A percentile compares a stretch with the other conserved stretches of the same genome.
Evolutionary conservation across 192 early-diverging fungal genomes (phyloP).

Genomic region (Coemansia sp.): DNA sequence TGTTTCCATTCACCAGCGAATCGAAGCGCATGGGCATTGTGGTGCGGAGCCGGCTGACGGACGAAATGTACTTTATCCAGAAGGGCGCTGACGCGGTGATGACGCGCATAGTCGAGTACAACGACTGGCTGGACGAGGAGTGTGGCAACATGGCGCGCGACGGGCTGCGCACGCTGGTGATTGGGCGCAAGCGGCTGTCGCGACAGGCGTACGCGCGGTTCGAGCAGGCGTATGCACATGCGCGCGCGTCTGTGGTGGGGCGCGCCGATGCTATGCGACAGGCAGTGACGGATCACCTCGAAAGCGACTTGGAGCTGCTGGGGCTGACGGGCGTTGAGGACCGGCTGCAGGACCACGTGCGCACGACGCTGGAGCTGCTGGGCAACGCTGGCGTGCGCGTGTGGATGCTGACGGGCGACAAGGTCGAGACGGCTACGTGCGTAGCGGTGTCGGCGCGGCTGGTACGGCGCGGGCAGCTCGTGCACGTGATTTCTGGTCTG

Average conservation of each 20-base stretch:
- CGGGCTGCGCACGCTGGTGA: constrained; percentile 89
- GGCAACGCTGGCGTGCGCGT: constrained; percentile 89
- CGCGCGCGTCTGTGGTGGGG: constrained; percentile 68
- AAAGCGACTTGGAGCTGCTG: constrained; percentile 84
- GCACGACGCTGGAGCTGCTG: constrained; percentile 81
- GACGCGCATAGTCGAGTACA: constrained; percentile 83
- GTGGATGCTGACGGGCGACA: constrained; percentile 99
- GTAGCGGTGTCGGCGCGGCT: constrained; percentile 92
- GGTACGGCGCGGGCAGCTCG: constrained; percentile 80
- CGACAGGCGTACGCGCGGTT: constrained; percentile 70
- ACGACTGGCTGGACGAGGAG: constrained; percentile 97
- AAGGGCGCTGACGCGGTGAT: constrained; percentile 96
- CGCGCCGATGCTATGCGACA: constrained; percentile 68
- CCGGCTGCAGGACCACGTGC: constrained; percentile 91
- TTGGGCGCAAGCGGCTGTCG: constrained; percentile 80
- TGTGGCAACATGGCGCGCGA: constrained; percentile 96
- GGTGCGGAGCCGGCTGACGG: constrained; percentile 62
- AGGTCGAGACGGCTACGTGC: constrained; percentile 95
- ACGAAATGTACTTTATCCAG: constrained; percentile 85
- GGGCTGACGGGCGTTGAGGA: constrained; percentile 96
- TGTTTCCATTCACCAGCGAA: constrained; percentile 99
- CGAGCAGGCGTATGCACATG: constrained; percentile 62
- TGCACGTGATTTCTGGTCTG: constrained; percentile 77
- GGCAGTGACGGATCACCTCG: constrained; percentile 67
- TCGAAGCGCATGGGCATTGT: constrained; percentile 97